Evolutionary conservation across 1,139 yeast species (phyloP).

Genomic region (Pichia sp.): DNA sequence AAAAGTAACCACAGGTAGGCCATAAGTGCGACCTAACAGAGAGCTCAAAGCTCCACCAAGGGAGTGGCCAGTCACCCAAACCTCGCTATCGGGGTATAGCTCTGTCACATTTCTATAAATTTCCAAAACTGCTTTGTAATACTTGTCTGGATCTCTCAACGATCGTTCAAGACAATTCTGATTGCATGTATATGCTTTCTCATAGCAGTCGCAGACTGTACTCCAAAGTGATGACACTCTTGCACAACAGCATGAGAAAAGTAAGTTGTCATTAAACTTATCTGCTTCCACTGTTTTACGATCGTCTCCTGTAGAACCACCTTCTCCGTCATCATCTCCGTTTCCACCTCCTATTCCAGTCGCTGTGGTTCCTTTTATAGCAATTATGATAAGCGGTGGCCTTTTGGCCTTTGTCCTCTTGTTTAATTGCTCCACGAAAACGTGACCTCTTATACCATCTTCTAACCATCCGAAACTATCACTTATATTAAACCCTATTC

Average conservation of each 20-base stretch:
- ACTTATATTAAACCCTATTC: constrained; percentile 18
- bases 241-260: constrained; percentile 96
- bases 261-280: constrained; percentile 76
- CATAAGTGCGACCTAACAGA: constrained; percentile 80
- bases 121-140: constrained; percentile 75
- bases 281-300: constrained; percentile 77
- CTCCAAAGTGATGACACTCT: constrained; percentile 88
- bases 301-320: constrained; percentile 61
- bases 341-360: constrained; percentile 70
- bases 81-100: constrained; percentile 61
- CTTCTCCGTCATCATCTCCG: constrained; percentile 64
- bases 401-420: background rate
- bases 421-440: constrained; percentile 62
- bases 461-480: constrained; percentile 79
- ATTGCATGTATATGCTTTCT: constrained; percentile 80
- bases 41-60: constrained; percentile 87
- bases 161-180: constrained; percentile 81
- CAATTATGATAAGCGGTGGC: constrained; percentile 58
- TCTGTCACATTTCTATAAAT: constrained; percentile 65
- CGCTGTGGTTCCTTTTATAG: constrained; percentile 91
- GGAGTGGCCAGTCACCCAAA: constrained; percentile 96
- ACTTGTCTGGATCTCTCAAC: constrained; percentile 65
- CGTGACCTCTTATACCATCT: constrained; percentile 84
- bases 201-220: constrained; percentile 92
- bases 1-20: constrained; percentile 81